Percentiles rank a stretch among this genome's conserved stretches.
Evolutionary conservation across 1,139 yeast genomes (phyloP).

Genomic region (Candida freyschussii): DNA sequence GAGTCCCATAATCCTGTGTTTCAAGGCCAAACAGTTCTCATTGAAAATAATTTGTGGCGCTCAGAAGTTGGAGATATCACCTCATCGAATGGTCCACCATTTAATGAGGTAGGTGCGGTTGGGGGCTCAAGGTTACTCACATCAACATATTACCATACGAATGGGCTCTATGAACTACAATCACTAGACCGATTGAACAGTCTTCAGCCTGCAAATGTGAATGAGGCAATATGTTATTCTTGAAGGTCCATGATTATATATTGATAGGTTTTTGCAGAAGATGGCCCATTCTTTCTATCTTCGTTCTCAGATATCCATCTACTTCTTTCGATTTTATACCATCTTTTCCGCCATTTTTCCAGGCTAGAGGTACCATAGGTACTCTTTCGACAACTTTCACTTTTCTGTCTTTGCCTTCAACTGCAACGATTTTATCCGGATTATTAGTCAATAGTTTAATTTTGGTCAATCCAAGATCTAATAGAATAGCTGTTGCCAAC

Average conservation of each 20-base stretch:
- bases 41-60: too few relatives aligned
- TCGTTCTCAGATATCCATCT: conserved; percentile 88
- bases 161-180: too few relatives aligned
- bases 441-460: conserved; percentile 86
- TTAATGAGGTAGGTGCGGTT: too few relatives aligned
- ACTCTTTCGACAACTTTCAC: conserved; percentile 78
- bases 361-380: conserved; percentile 94
- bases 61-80: too few relatives aligned
- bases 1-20: too few relatives aligned
- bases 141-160: too few relatives aligned
- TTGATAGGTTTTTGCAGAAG: conserved; percentile 56
- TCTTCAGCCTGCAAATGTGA: too few relatives aligned
- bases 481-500: conserved; percentile 85
- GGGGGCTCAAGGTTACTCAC: too few relatives aligned
- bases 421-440: conserved; percentile 94
- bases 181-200: too few relatives aligned
- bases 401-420: conserved; percentile 72
- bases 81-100: too few relatives aligned
- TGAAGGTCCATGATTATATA: conserved; percentile 6
- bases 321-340: conserved; percentile 85
- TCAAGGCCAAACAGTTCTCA: too few relatives aligned
- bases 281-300: conserved; percentile 97
- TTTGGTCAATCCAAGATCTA: conserved; percentile 71
- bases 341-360: conserved; percentile 49
- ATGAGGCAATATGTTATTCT: background rate